Percentiles rank a stretch among this genome's conserved stretches.
phyloP scores from a whole-genome alignment of 108 stramenopile genomes.

The Discostella pseudostelligera region DNA sequence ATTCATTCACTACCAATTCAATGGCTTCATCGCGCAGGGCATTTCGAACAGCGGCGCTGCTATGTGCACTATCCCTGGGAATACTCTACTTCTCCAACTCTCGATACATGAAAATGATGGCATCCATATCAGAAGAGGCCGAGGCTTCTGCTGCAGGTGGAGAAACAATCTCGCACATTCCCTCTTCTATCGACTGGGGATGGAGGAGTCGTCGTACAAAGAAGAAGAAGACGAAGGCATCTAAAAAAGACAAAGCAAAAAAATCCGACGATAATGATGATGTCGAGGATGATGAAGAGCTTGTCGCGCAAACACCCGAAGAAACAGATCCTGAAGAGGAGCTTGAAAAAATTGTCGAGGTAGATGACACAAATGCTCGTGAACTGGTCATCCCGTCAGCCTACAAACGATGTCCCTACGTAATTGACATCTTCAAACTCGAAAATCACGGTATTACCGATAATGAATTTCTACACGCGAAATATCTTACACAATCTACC shows the following conservation, averaged over 20 bases:
- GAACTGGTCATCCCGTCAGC: conserved; percentile 13
- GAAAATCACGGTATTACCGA: conserved; percentile 21
- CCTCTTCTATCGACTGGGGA: background rate
- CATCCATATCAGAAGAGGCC: background rate
- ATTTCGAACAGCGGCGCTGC: conserved; percentile 27
- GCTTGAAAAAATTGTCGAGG: background rate
- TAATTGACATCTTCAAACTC: conserved; percentile 34
- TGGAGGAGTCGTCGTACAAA: background rate
- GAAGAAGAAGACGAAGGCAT: conserved; percentile 4
- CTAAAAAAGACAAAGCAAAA: conserved; percentile 4
- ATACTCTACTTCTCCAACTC: conserved; percentile 13
- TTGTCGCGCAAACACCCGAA: no score
- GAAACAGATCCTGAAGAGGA: background rate
- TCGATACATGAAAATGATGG: conserved; percentile 2
- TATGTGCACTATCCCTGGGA: conserved; percentile 17
- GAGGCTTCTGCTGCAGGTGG: background rate
- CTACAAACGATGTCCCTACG: conserved; percentile 43
- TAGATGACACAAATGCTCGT: background rate
- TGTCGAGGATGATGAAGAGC: conserved; percentile 9
- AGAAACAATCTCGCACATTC: background rate
- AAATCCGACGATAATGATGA: conserved; percentile 14
- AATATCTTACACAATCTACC: conserved; percentile 41
- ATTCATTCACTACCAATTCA: background rate
- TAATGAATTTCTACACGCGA: conserved; percentile 25
- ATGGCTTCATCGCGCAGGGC: conserved; percentile 10